Evolutionary conservation across 2,329 filamentous ascomycete genomes (phyloP).

Genomic region (Xylariaceae sp.): DNA sequence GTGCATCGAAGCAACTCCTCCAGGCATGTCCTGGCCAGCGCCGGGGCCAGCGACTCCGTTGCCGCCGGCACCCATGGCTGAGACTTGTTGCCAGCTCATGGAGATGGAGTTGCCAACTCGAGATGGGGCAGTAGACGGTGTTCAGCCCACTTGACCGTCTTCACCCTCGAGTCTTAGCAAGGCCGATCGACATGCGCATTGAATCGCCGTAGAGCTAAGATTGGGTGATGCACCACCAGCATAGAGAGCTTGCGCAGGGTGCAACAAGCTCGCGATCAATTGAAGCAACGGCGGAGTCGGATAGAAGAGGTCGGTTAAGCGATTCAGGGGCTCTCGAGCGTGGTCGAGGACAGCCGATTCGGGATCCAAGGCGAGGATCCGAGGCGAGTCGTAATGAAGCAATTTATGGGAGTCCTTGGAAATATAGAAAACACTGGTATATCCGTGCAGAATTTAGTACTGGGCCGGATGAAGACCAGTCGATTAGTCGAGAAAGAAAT

Average conservation of each 20-base stretch:
- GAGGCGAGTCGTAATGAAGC: too few relatives aligned
- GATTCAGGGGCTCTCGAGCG: too few relatives aligned
- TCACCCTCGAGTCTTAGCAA: conserved; percentile 31
- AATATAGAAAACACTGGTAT: too few relatives aligned
- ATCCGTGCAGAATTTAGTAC: too few relatives aligned
- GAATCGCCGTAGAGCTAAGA: background rate
- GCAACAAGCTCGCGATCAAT: background rate
- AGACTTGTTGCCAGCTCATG: conserved; percentile 47
- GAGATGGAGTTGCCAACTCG: conserved; percentile 6
- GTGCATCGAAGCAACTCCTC: conserved; percentile 45
- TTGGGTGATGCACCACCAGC: conserved; percentile 9
- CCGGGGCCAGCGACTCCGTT: conserved; percentile 52
- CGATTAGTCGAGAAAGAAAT: background rate
- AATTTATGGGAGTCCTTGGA: too few relatives aligned
- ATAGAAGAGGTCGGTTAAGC: background rate
- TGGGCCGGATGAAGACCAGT: too few relatives aligned
- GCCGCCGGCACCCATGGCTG: conserved; percentile 47
- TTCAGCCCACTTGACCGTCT: conserved; percentile 34
- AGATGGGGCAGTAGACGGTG: conserved; percentile 21
- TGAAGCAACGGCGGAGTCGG: background rate
- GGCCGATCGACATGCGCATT: conserved; percentile 36
- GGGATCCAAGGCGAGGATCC: background rate
- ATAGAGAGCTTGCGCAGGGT: conserved; percentile 7
- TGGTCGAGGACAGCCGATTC: background rate
- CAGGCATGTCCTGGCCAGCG: conserved; percentile 47